phyloP scores from a whole-genome alignment of 1,139 yeast species.

The Blastobotrys petasosporus region DNA sequence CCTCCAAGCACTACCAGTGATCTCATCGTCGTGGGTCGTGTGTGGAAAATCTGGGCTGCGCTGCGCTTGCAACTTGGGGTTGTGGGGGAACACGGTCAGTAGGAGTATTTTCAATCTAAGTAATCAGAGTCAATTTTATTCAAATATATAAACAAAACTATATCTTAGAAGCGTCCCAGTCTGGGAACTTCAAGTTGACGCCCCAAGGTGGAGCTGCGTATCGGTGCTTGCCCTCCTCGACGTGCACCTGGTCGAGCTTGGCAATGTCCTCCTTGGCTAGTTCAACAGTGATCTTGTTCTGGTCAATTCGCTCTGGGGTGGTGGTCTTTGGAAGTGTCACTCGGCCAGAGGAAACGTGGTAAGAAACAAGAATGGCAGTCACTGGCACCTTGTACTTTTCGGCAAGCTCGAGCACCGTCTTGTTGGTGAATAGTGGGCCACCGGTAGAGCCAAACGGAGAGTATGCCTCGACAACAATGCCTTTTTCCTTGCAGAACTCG shows the following conservation, averaged over 20 bases:
- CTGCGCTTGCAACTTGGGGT: too few species aligned
- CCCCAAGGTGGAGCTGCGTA: conserved; percentile 40
- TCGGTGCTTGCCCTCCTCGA: conserved; percentile 46
- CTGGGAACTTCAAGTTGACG: conserved; percentile 30
- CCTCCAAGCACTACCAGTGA: conserved; percentile 76
- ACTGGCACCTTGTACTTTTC: conserved; percentile 49
- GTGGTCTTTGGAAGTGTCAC: conserved; percentile 71
- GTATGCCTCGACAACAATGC: conserved; percentile 64
- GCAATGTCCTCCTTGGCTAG: conserved; percentile 52
- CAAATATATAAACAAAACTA: too few species aligned
- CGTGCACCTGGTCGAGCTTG: conserved; percentile 42
- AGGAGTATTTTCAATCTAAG: too few species aligned
- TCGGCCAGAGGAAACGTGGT: conserved; percentile 67
- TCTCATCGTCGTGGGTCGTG: conserved; percentile 12
- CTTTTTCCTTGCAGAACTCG: conserved; percentile 47
- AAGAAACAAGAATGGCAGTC: conserved; percentile 60
- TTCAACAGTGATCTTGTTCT: conserved; percentile 49
- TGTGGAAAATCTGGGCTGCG: not conserved
- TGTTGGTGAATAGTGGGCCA: conserved; percentile 55
- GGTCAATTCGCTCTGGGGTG: conserved; percentile 51
- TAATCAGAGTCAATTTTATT: too few species aligned
- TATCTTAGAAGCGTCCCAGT: conserved; percentile 23
- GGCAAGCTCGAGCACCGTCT: conserved; percentile 39
- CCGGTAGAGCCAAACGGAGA: conserved; percentile 72
- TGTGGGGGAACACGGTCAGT: too few species aligned